phyloP scores from a whole-genome alignment of 805 yeast genomes.

The Suhomyces tanzawaensis region DNA sequence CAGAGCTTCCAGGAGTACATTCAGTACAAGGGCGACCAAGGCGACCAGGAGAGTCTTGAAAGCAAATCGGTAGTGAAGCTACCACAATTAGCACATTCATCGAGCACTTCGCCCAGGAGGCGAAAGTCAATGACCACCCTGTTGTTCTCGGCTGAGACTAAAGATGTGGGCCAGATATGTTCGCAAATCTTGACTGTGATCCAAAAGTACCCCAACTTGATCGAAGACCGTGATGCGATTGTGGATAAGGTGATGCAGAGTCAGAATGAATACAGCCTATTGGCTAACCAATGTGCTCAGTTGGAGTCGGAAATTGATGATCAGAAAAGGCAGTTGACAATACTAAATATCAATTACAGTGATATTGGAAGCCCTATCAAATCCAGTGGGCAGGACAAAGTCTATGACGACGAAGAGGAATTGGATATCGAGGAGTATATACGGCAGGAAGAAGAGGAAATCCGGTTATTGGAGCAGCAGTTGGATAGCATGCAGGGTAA shows the following conservation, averaged over 20 bases:
- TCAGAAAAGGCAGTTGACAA: slow-evolving; percentile 41
- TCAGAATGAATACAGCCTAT: slow-evolving; percentile 34
- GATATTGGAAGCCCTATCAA: slow-evolving; percentile 17
- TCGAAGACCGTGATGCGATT: slow-evolving; percentile 19
- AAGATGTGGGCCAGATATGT: slow-evolving; percentile 24
- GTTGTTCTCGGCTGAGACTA: neutral
- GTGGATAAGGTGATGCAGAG: slow-evolving; percentile 34
- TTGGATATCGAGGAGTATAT: slow-evolving; percentile 41
- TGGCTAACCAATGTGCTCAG: slow-evolving; percentile 39
- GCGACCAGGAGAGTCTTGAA: slow-evolving; percentile 22
- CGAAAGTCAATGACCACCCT: neutral
- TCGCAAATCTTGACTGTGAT: slow-evolving; percentile 37
- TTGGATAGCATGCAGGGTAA: slow-evolving; percentile 17
- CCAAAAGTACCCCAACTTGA: slow-evolving; percentile 23
- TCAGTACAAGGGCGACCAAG: slow-evolving; percentile 14
- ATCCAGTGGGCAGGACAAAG: neutral
- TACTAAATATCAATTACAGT: slow-evolving; percentile 27
- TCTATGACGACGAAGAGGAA: slow-evolving; percentile 11
- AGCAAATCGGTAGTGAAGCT: slow-evolving; percentile 27
- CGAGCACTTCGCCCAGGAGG: neutral
- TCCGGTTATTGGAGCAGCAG: slow-evolving; percentile 40
- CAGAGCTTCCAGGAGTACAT: slow-evolving; percentile 26
- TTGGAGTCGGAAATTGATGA: slow-evolving; percentile 43
- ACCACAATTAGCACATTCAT: slow-evolving; percentile 15
- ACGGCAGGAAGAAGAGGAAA: slow-evolving; percentile 44